Evolutionary conservation across 495 filamentous ascomycete genomes (phyloP), one percentile per base, ranked within the genome.

Genomic region (Trichoderma erinaceum): DNA sequence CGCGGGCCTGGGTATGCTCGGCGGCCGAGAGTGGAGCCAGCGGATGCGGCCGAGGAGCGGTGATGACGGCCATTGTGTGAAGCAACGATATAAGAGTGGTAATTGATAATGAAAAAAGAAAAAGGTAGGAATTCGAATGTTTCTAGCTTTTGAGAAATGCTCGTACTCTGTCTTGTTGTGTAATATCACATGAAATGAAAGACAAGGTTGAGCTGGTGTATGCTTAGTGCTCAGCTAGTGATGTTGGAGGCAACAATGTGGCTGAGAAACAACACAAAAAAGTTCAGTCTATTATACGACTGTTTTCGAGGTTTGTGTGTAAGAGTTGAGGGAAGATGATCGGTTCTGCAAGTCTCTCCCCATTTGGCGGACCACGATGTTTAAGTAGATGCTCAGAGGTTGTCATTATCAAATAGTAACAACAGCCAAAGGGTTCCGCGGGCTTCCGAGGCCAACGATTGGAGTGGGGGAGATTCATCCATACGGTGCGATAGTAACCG

Each of bases 1-100:
- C 69, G 66, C 76, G 71, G 63, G 78, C 72, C 23, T 16, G 6
- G 18, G 25, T 61, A 35, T 61, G 58, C 52, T 67, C 66, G 66
- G 48, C 32, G 5, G 16, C 29, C 16, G 66, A 58, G 66, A 67
- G 66, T 8, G 66, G 66, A 23, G 66, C 48, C 48, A 67, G 66
- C 27, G 66, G 66, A 41, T 67, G 66, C 38, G 66, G 66, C 23
- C 21, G 48, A 41, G 52, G 21, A 16, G 21, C 35, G n/a, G 63
- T 11, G 35, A n/a, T 27, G 23, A 61, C 27, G 25, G 56, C 56
- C 56, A 61, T 61, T 61, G 56, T 61, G 52, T 1, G 10, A 61
- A 16, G 25, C 10, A 13, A 2, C 4, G 56, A 21, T 15, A 35
- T 11, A 21, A 11, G 12, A 58, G 4, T 0, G 21, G 4, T 29